Base-by-base conservation (phyloP, 1,284 basidiomycete genomes). In the Heliocybe sulcata region DNA sequence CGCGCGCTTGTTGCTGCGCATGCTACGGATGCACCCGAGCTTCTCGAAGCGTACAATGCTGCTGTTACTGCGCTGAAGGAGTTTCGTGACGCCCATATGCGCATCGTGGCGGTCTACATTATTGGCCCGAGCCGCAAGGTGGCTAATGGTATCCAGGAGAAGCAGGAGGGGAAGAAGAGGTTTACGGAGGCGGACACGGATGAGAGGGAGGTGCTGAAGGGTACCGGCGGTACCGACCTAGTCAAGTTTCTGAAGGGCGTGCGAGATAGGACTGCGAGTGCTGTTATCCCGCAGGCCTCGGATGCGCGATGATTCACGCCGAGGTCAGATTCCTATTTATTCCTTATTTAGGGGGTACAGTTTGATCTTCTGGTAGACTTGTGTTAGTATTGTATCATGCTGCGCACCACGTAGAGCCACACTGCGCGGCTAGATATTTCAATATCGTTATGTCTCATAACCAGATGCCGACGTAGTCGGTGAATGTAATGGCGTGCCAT, bases 51-150 rank as follows among this genome's bases (percentile, higher is more conserved):
- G 10, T 97, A 94, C 67, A 92, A 97, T 64, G 66, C 63, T 2
- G 85, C 89, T 0, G 80, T 97, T 6, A 69, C 69, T 8, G 80
- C 90, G 2, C 75, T 98, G 55, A 92, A 92, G 70, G 71, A 77
- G 51, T 88, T 98, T 66, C 78, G 94, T 51, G 90, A 96, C 64
- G 85, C 85, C 49, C 95, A 97, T 69, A 88, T 98, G 73, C 81
- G 84, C 54, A 88, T 97, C 56, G 93, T 90, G 22, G 81, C 90
- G 26, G 64, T 91, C 52, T 96, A 95, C 69, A 94, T 95, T 60
- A 72, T 94, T 27, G 83, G 83, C 20, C 92, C 85, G 29, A 72
- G 72, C 53, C 72, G 71, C 60, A 69, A 72, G 58, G 38, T n/a
- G 8, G 16, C 38, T 42, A 42, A 6, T n/a, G 58, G 61, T 3